Percentiles rank a stretch among this genome's conserved stretches.
These are phyloP conservation scores for Sorghum bicolor DNA, from an alignment of 176 grass and related monocot genomes.

Conservation along the genomic window Sorghum_bicolor_NCBIv3 NC_012872.2:59094001-59094500, in stretches of 20 bases:
- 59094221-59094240: slow-evolving; percentile 97
- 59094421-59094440: slow-evolving; percentile 37
- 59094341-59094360: slow-evolving; percentile 75
- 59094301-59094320: slow-evolving; percentile 93
- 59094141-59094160: slow-evolving; percentile 93
- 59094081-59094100: slow-evolving; percentile 93
- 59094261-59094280: slow-evolving; percentile 88
- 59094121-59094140: slow-evolving; percentile 91
- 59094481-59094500: slow-evolving; percentile 94
- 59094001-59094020: slow-evolving; percentile 98
- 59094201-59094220: slow-evolving; percentile 88
- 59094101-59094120: slow-evolving; percentile 99
- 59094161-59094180: slow-evolving; percentile 91
- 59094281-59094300: slow-evolving; percentile 97
- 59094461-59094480: slow-evolving; percentile 91
- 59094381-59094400: slow-evolving; percentile 74
- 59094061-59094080: slow-evolving; percentile 87
- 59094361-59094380: slow-evolving; percentile 89
- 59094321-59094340: slow-evolving; percentile 88
- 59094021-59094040: slow-evolving; percentile 97
- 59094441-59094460: slow-evolving; percentile 84
- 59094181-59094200: slow-evolving; percentile 70
- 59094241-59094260: slow-evolving; percentile 96
- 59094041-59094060: slow-evolving; percentile 92
- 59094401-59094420: slow-evolving; percentile 86